Evolutionary conservation across 345 rosid species (phyloP).

Genomic region (Excoecaria cochinchinensis): DNA sequence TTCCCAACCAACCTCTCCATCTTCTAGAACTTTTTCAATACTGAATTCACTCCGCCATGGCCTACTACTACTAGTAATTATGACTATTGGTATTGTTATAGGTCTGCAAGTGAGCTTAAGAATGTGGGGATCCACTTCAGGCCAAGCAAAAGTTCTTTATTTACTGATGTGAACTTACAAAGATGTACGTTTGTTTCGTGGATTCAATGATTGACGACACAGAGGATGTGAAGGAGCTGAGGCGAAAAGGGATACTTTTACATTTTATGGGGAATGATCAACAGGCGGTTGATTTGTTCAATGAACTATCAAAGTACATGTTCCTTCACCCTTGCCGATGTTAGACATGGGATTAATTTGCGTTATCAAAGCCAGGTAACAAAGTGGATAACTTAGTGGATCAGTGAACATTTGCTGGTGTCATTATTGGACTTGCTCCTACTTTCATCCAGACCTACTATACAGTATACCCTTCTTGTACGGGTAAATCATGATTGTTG

Average conservation of each 20-base stretch:
- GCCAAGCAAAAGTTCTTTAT: not conserved
- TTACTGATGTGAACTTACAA: no score
- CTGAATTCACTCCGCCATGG: no score
- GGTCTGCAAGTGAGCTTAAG: not conserved
- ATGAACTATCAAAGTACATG: not conserved
- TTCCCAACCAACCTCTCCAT: no score
- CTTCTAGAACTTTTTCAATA: no score
- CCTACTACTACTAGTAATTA: no score
- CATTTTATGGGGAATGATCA: not conserved
- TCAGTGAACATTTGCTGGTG: not conserved
- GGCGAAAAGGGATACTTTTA: not conserved
- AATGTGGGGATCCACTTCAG: not conserved
- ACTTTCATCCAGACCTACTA: not conserved
- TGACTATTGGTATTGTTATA: not conserved
- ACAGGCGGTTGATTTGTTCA: not conserved
- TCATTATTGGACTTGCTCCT: not conserved
- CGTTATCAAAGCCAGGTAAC: not conserved
- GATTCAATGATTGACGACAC: not conserved
- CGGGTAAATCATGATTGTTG: no score
- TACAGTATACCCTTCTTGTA: not conserved
- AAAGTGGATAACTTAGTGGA: not conserved
- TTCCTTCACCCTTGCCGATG: not conserved
- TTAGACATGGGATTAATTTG: not conserved
- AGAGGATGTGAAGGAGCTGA: not conserved
- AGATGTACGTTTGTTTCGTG: not conserved